These are phyloP conservation scores for Hanseniaspora occidentalis DNA, from an alignment of 805 yeast genomes.

Conservation along the genomic window DNA sequence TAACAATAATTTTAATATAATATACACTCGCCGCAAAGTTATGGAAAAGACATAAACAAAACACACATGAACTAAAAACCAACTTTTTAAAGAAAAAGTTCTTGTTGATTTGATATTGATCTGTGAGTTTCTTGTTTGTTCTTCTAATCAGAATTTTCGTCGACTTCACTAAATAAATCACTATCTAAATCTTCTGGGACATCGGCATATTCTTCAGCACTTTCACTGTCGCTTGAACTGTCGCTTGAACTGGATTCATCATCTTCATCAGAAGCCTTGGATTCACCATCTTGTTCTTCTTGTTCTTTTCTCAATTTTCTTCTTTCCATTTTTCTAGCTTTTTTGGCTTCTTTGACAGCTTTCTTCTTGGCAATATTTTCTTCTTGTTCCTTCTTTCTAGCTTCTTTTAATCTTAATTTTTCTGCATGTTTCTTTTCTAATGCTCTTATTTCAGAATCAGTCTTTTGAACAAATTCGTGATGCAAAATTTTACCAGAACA, in stretches of 20 bases:
- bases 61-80: no score
- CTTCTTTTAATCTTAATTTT: slow-evolving; percentile 48
- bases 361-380: slow-evolving; percentile 66
- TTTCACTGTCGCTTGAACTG: slow-evolving; percentile 24
- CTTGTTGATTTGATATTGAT: neutral
- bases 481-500: slow-evolving; percentile 82
- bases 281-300: slow-evolving; percentile 14
- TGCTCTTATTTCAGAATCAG: slow-evolving; percentile 42
- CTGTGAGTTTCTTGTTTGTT: slow-evolving; percentile 7
- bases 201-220: slow-evolving; percentile 26
- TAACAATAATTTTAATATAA: no score
- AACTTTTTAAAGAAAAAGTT: neutral
- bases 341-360: slow-evolving; percentile 61
- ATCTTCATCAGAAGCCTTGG: slow-evolving; percentile 18
- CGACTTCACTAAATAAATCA: slow-evolving; percentile 34
- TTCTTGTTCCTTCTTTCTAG: slow-evolving; percentile 66
- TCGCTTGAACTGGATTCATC: slow-evolving; percentile 10
- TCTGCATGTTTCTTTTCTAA: slow-evolving; percentile 58
- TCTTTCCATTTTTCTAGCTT: slow-evolving; percentile 51
- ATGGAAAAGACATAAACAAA: no score
- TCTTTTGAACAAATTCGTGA: slow-evolving; percentile 59
- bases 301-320: slow-evolving; percentile 26
- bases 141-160: slow-evolving; percentile 15
- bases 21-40: no score
- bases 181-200: slow-evolving; percentile 35